These are phyloP conservation scores for Sugiyamaella xylanicola DNA, from an alignment of 1,139 yeast species.

Conservation along the genomic window DNA sequence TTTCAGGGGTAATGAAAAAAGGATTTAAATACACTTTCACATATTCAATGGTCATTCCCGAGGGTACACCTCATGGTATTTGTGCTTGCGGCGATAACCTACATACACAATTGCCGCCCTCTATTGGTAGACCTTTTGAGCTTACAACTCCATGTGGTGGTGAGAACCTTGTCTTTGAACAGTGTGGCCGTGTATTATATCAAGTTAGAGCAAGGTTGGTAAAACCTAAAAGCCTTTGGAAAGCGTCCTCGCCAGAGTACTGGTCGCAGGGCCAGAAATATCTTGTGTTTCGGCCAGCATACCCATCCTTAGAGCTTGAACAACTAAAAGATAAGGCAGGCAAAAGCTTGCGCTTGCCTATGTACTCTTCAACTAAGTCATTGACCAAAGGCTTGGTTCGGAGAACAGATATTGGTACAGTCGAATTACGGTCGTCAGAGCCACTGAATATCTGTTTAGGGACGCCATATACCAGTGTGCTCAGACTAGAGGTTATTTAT, in stretches of 20 bases:
- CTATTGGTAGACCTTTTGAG: constrained; percentile 9
- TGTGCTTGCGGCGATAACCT: constrained; percentile 20
- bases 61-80: constrained; percentile 13
- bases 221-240: constrained; percentile 14
- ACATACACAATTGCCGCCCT: constrained; percentile 14
- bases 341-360: neutral
- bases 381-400: neutral
- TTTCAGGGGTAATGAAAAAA: constrained; percentile 25
- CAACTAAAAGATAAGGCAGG: constrained; percentile 8
- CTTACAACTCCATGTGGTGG: neutral
- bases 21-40: constrained; percentile 27
- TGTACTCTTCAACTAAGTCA: neutral
- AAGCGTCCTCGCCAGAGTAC: neutral
- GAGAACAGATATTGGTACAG: constrained; percentile 9
- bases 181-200: constrained; percentile 23
- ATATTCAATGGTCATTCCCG: constrained; percentile 28
- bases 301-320: constrained; percentile 7
- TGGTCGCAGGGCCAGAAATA: constrained; percentile 5
- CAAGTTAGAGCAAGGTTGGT: constrained; percentile 26
- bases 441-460: constrained; percentile 1
- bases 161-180: constrained; percentile 20
- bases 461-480: constrained; percentile 5
- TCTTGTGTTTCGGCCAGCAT: constrained; percentile 13
- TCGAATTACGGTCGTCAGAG: constrained; percentile 1
- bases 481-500: constrained; percentile 7